Evolutionary conservation across 2,329 filamentous ascomycete genomes (phyloP).

Genomic region (Diaporthe capsici): DNA sequence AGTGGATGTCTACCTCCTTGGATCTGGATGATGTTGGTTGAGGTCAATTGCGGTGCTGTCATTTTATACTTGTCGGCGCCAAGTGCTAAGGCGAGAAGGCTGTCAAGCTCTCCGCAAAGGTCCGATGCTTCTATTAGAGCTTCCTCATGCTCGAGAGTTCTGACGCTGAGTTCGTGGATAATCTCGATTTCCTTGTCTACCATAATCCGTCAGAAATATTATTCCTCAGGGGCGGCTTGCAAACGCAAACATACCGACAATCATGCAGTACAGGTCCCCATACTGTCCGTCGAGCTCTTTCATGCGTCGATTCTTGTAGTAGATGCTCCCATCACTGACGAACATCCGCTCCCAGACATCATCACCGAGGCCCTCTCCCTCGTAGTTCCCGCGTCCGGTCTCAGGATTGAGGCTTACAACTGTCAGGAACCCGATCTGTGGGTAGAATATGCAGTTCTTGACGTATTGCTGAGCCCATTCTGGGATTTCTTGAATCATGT

Average conservation of each 20-base stretch:
- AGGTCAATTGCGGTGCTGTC: slow-evolving; percentile 76
- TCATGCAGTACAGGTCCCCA: slow-evolving; percentile 87
- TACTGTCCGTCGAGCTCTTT: slow-evolving; percentile 83
- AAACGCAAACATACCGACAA: slow-evolving; percentile 74
- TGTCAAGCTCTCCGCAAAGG: slow-evolving; percentile 88
- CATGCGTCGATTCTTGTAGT: slow-evolving; percentile 91
- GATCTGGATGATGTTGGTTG: slow-evolving; percentile 80
- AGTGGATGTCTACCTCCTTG: slow-evolving; percentile 86
- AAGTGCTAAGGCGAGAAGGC: slow-evolving; percentile 82
- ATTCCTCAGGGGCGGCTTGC: neutral
- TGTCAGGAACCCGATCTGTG: slow-evolving; percentile 91
- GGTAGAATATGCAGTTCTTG: slow-evolving; percentile 88
- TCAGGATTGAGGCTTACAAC: slow-evolving; percentile 75
- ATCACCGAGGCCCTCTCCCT: slow-evolving; percentile 68
- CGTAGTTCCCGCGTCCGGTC: slow-evolving; percentile 72
- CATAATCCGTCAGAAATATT: neutral
- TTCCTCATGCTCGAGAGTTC: slow-evolving; percentile 77
- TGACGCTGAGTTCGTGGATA: slow-evolving; percentile 80
- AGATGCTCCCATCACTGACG: slow-evolving; percentile 76
- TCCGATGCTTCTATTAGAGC: slow-evolving; percentile 80
- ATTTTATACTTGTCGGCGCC: slow-evolving; percentile 84
- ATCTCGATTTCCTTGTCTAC: slow-evolving; percentile 91
- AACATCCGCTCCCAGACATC: slow-evolving; percentile 86
- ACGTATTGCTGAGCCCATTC: slow-evolving; percentile 67
- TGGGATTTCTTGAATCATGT: slow-evolving; percentile 75